phyloP scores from a whole-genome alignment of 768 basidiomycete species.

The Leucosporidium yakuticum region DNA sequence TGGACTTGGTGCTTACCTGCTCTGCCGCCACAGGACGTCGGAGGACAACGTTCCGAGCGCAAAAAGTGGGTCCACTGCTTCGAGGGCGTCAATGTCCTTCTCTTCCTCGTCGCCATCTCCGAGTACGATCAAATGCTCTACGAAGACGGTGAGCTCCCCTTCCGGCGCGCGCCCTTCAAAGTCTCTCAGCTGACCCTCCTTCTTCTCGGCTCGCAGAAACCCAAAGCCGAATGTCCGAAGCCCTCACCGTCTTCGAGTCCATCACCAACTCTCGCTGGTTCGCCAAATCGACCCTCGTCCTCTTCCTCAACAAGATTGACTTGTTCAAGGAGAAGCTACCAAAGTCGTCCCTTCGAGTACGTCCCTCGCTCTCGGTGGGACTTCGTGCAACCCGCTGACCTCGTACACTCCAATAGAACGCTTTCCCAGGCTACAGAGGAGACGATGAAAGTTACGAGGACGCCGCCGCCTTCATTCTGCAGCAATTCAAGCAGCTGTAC shows the following conservation, averaged over 20 bases:
- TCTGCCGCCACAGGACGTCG: constrained; percentile 55
- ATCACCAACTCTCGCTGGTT: constrained; percentile 96
- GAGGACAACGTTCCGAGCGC: constrained; percentile 69
- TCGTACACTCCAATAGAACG: constrained; percentile 9
- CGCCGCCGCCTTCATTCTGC: not conserved
- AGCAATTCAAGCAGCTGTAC: not conserved
- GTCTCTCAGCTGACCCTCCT: not conserved
- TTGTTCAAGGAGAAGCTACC: constrained; percentile 86
- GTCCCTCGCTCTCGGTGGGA: constrained; percentile 23
- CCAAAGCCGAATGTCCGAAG: constrained; percentile 90
- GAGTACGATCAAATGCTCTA: constrained; percentile 56
- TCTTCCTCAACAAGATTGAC: constrained; percentile 53
- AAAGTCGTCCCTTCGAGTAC: constrained; percentile 45
- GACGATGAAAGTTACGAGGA: not conserved
- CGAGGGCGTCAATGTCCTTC: constrained; percentile 73
- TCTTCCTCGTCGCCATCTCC: constrained; percentile 84
- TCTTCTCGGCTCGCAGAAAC: constrained; percentile 15
- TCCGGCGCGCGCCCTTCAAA: constrained; percentile 32
- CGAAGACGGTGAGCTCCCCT: not conserved
- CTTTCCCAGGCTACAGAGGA: not conserved
- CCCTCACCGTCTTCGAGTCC: constrained; percentile 86
- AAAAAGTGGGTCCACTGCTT: constrained; percentile 75
- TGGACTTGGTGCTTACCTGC: too few species aligned
- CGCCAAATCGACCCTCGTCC: constrained; percentile 81
- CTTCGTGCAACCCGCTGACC: not conserved